Base-by-base conservation (phyloP, 148 eudicot species). In the Talinum fruticosum region DNA sequence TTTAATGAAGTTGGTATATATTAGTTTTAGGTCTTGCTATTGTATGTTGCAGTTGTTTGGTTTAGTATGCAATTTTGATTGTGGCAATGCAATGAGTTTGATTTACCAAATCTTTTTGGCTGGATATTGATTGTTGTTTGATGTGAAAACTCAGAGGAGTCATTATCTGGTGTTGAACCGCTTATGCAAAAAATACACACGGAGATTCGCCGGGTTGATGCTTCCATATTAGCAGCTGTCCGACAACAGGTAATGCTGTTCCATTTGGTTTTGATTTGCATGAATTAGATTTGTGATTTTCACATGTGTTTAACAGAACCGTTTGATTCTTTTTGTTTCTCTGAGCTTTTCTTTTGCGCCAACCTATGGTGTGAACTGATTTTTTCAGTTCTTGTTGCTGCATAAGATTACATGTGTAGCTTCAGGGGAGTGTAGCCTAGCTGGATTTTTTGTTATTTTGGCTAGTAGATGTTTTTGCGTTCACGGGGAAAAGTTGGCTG, bases 131-230 rank as follows among this genome's bases (percentile, higher is more conserved):
- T 28, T 69, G 4, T 71, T 62, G 4, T 71, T 65, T 82, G 75
- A 30, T 82, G 29, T 38, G 73, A 74, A 34, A 66, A 4, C 13
- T 78, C 93, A 96, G 99, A 96, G 90, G 97, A 94, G 32, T 96
- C 99, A 45, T 83, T 96, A 68, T 89, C 99, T 72, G 97, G 99
- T 19, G 95, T 96, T 78, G 99, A 96, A 81, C 99, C 99, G 69
- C 92, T 96, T 65, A 93, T 96, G 97, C 97, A 93, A 84, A 93
- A 91, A 79, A 88, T 96, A 85, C 99, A 91, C 34, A 83, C 87
- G 76, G 99, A 96, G 84, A 90, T 96, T 69, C 87, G 97, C 57
- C 90, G 89, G 34, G 97, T 96, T 45, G 99, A 96, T 91, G 97
- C 90, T 75, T 94, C 91, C 71, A 96, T 96, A 75, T 84, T 96